Conservation (phyloP, 768 basidiomycete species). For the Pleurotus sapidus region DNA sequence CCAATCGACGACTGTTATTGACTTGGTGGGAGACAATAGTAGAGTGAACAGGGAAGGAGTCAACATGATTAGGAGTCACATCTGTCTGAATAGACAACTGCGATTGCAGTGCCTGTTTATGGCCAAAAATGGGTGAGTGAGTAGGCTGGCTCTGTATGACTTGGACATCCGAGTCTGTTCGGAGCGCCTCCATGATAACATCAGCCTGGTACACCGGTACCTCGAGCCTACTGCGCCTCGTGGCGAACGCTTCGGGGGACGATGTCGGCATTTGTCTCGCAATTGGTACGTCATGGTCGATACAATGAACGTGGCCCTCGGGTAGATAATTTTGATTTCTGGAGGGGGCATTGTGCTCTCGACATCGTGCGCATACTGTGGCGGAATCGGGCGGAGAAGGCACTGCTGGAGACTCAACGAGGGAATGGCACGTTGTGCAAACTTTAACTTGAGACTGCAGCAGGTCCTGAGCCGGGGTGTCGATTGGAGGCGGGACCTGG, state of each 20-base stretch:
- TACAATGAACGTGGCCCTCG: conserved; percentile 19
- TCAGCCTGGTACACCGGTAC: neutral
- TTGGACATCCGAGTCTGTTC: neutral
- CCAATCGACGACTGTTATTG: conserved; percentile 16
- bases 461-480: conserved; percentile 18
- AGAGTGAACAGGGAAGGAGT: conserved; percentile 7
- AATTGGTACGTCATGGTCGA: conserved; percentile 23
- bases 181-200: neutral
- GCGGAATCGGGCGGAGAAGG: neutral
- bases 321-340: conserved; percentile 19
- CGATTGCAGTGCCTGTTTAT: neutral
- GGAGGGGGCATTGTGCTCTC: neutral
- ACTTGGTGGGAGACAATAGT: conserved; percentile 14
- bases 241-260: conserved; percentile 21
- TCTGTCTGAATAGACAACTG: neutral
- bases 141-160: neutral
- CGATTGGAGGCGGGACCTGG: conserved; percentile 23
- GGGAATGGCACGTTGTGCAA: conserved; percentile 38
- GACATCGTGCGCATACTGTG: conserved; percentile 3
- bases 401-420: conserved; percentile 28
- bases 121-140: neutral
- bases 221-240: conserved; percentile 25
- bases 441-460: conserved; percentile 36
- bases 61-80: neutral
- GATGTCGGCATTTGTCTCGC: conserved; percentile 17